phyloP scores from a whole-genome alignment of 208 protist genomes.

The Phytomonas sp. region DNA sequence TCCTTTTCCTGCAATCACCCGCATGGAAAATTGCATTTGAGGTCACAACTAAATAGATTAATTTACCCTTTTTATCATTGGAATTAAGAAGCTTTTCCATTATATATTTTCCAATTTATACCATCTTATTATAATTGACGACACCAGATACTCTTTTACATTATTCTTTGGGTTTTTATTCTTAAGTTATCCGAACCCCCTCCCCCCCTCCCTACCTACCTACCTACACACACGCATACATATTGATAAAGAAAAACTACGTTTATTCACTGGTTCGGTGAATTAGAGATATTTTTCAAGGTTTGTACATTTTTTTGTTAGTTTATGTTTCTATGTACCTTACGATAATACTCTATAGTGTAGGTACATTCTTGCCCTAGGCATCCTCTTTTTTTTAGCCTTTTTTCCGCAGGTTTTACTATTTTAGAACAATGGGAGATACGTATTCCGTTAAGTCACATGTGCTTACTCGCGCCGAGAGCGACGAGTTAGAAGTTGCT shows the following conservation, averaged over 20 bases:
- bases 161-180: conserved; percentile 8
- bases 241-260: background rate
- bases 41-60: background rate
- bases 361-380: background rate
- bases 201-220: conserved; percentile 1
- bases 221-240: conserved; percentile 11
- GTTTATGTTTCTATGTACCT: conserved; percentile 2
- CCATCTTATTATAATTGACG: background rate
- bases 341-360: background rate
- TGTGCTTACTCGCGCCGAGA: conserved; percentile 24
- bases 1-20: background rate
- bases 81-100: background rate
- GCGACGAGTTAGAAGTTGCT: conserved; percentile 32
- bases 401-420: background rate
- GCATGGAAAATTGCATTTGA: background rate
- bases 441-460: conserved; percentile 23
- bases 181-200: background rate
- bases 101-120: background rate
- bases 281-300: background rate
- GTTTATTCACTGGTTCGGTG: background rate
- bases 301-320: conserved; percentile 15
- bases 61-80: background rate
- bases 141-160: conserved; percentile 3
- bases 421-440: conserved; percentile 15
- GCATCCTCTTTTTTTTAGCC: background rate